Conservation (phyloP, 148 eudicot species). For the Amaranthus cruentus region DNA sequence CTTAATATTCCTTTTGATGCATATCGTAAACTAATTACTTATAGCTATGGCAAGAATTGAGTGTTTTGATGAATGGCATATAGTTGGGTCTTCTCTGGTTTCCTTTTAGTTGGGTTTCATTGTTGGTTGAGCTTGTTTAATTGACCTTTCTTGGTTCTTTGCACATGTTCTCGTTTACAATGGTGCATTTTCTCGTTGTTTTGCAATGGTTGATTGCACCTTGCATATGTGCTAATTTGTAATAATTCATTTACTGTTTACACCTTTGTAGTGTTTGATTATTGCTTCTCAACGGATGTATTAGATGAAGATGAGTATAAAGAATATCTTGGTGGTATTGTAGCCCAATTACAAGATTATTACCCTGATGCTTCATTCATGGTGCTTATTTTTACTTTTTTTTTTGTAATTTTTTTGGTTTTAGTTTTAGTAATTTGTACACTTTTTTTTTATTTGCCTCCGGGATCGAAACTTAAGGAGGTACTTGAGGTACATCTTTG, state of each 20-base stretch:
- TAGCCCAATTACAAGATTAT: slow-evolving; percentile 63
- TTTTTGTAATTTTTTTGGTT: too few relatives aligned
- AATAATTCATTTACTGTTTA: slow-evolving; percentile 2
- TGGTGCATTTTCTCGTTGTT: too few relatives aligned
- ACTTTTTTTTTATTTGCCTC: too few relatives aligned
- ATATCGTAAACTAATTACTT: neutral
- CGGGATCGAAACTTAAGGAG: too few relatives aligned
- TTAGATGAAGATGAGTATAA: slow-evolving; percentile 64
- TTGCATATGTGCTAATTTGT: neutral
- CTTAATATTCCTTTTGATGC: neutral
- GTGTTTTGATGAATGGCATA: too few relatives aligned
- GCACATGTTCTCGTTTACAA: neutral
- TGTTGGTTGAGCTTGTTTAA: slow-evolving; percentile 1
- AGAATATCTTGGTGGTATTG: slow-evolving; percentile 56
- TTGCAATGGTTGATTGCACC: too few relatives aligned
- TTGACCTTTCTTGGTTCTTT: slow-evolving; percentile 4
- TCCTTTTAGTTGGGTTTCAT: too few relatives aligned
- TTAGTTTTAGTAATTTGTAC: too few relatives aligned
- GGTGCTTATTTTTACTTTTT: slow-evolving; percentile 56
- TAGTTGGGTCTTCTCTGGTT: too few relatives aligned
- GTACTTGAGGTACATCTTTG: too few relatives aligned
- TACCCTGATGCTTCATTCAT: slow-evolving; percentile 73
- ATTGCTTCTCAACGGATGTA: slow-evolving; percentile 71
- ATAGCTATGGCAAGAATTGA: too few relatives aligned
- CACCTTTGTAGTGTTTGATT: slow-evolving; percentile 55